Conservation (phyloP, 768 basidiomycete species). For the Amylocystis lapponica region DNA sequence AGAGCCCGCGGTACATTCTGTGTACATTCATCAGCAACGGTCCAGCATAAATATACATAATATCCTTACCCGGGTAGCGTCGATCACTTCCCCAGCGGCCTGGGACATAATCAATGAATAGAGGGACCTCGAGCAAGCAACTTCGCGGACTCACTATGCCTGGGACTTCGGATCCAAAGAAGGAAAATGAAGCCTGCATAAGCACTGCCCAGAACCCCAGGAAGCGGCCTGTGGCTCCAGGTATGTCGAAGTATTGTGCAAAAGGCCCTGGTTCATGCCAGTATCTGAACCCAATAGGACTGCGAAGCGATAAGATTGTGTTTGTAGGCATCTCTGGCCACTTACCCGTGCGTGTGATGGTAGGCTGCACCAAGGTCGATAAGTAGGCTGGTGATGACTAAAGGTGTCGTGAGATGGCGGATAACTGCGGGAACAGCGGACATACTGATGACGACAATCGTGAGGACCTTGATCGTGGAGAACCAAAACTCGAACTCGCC, state of each 20-base stretch:
- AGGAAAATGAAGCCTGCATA: constrained; percentile 31
- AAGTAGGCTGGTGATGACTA: constrained; percentile 12
- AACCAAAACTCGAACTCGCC: constrained; percentile 28
- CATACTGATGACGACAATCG: constrained; percentile 25
- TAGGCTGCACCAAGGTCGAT: constrained; percentile 22
- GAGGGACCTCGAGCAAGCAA: neutral
- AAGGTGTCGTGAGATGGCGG: constrained; percentile 19
- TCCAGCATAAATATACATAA: neutral
- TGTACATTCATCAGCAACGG: neutral
- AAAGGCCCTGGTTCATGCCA: constrained; percentile 21
- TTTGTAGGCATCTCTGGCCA: neutral
- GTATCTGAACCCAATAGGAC: constrained; percentile 13
- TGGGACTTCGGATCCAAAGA: constrained; percentile 32
- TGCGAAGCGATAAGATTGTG: constrained; percentile 1
- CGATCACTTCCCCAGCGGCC: constrained; percentile 26
- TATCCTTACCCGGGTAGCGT: constrained; percentile 18
- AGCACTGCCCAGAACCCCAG: constrained; percentile 26
- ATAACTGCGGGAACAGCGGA: constrained; percentile 20
- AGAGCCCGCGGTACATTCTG: constrained; percentile 25
- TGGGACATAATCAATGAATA: constrained; percentile 1
- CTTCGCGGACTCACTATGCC: constrained; percentile 17
- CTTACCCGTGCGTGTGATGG: constrained; percentile 8
- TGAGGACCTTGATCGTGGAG: constrained; percentile 24
- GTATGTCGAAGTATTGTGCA: constrained; percentile 20
- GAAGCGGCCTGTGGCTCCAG: constrained; percentile 30